These are phyloP conservation scores for Nevesoporus exiguus DNA, from an alignment of 768 basidiomycete species.

Conservation along the genomic window DNA sequence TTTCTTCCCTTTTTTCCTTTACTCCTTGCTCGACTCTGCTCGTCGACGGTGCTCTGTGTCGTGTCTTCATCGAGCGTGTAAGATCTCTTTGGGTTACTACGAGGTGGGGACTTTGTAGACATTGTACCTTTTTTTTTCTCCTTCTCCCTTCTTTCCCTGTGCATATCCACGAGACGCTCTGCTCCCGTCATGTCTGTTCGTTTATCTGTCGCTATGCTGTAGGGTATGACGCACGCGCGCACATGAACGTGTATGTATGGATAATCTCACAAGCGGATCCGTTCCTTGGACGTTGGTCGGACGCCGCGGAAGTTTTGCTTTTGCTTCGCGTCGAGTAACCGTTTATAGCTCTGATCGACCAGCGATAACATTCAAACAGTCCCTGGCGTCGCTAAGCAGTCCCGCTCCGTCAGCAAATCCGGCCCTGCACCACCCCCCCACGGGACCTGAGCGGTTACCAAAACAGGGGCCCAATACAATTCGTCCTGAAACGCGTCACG, in stretches of 20 bases:
- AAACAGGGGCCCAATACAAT: not conserved
- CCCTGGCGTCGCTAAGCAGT: too few relatives aligned
- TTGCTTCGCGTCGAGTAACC: not conserved
- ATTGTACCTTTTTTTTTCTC: conserved; percentile 14
- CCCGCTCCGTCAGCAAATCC: too few relatives aligned
- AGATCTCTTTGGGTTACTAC: conserved; percentile 3
- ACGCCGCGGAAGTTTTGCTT: not conserved
- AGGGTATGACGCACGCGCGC: not conserved
- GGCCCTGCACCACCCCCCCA: too few relatives aligned
- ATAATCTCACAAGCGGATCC: too few relatives aligned
- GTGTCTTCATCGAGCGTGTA: not conserved
- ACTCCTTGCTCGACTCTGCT: not conserved
- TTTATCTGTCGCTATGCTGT: not conserved
- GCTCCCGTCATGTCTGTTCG: not conserved
- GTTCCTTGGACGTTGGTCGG: not conserved
- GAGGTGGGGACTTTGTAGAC: conserved; percentile 17
- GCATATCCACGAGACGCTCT: not conserved
- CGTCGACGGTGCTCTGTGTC: not conserved
- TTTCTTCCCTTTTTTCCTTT: not conserved
- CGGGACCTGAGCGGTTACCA: too few relatives aligned
- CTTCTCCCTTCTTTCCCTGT: not conserved
- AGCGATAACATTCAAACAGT: too few relatives aligned
- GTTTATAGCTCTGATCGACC: not conserved
- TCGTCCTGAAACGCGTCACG: not conserved
- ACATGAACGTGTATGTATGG: not conserved